These are phyloP conservation scores for Tetrahymena elliotti DNA, from an alignment of 73 alveolate species.

Conservation along the genomic window DNA sequence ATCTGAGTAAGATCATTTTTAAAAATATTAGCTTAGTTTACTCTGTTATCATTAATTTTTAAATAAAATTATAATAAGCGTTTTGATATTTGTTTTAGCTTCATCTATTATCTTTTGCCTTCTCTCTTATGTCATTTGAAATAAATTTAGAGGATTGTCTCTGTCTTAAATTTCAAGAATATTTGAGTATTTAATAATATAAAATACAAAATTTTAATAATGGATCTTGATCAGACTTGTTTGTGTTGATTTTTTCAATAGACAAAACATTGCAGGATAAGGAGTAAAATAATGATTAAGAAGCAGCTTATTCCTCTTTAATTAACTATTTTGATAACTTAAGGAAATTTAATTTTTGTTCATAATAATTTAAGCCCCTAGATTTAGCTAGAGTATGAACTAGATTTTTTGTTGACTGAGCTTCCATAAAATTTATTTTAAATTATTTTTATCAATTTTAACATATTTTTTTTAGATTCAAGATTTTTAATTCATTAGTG, in stretches of 20 bases:
- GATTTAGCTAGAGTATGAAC: background rate
- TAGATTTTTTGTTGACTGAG: background rate
- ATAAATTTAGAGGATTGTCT: background rate
- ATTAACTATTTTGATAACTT: background rate
- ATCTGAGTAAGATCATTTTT: background rate
- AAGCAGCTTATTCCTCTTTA: background rate
- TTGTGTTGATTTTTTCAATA: background rate
- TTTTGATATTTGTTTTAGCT: background rate
- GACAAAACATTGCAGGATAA: background rate
- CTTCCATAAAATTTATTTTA: background rate
- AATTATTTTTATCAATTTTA: background rate
- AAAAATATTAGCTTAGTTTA: background rate
- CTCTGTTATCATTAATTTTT: background rate
- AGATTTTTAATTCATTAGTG: background rate
- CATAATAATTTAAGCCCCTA: background rate
- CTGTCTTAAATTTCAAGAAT: background rate
- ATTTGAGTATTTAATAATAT: background rate
- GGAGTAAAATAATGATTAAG: background rate
- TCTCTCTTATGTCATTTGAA: background rate
- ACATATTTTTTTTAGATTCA: background rate
- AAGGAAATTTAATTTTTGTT: background rate
- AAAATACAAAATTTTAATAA: background rate
- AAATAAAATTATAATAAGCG: background rate
- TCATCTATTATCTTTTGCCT: background rate
- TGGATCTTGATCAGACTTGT: background rate